Evolutionary conservation across 768 basidiomycete genomes (phyloP).

Genomic region (Mrakia gelida): DNA sequence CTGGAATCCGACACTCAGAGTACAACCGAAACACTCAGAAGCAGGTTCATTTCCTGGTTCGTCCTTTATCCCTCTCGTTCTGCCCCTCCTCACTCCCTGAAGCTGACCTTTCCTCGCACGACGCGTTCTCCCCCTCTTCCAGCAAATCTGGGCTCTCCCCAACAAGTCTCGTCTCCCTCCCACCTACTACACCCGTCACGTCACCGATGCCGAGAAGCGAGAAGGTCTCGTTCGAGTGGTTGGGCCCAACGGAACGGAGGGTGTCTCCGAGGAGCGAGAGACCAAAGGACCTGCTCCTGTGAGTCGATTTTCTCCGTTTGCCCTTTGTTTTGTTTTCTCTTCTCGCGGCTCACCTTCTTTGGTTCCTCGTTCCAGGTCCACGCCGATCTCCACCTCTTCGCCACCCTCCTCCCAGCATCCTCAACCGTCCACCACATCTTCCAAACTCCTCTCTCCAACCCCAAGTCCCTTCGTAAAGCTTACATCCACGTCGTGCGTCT

Average conservation of each 20-base stretch:
- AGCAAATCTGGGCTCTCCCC: conserved; percentile 63
- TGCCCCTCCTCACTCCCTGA: no score
- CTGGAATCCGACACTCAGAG: conserved; percentile 70
- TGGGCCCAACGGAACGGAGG: conserved; percentile 61
- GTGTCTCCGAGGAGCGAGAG: conserved; percentile 61
- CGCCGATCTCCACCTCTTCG: conserved; percentile 58
- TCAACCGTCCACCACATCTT: conserved; percentile 56
- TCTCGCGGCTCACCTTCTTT: not conserved
- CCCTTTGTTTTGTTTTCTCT: not conserved
- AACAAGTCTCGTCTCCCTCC: conserved; percentile 55
- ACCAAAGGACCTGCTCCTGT: conserved; percentile 73
- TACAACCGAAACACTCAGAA: not conserved
- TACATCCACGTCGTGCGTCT: conserved; percentile 64
- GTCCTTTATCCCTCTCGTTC: not conserved
- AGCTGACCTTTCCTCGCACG: not conserved
- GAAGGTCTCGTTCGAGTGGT: conserved; percentile 70
- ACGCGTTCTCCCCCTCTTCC: not conserved
- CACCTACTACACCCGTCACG: conserved; percentile 81
- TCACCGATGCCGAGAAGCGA: conserved; percentile 73
- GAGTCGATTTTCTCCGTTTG: conserved; percentile 20
- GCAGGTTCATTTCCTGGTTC: conserved; percentile 23
- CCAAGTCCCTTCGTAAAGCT: conserved; percentile 51
- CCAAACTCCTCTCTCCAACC: conserved; percentile 35
- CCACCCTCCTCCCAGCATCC: conserved; percentile 63
- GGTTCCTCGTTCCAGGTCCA: conserved; percentile 35